phyloP scores from a whole-genome alignment of 2,329 filamentous ascomycete genomes.

The Colletotrichum somersetense region DNA sequence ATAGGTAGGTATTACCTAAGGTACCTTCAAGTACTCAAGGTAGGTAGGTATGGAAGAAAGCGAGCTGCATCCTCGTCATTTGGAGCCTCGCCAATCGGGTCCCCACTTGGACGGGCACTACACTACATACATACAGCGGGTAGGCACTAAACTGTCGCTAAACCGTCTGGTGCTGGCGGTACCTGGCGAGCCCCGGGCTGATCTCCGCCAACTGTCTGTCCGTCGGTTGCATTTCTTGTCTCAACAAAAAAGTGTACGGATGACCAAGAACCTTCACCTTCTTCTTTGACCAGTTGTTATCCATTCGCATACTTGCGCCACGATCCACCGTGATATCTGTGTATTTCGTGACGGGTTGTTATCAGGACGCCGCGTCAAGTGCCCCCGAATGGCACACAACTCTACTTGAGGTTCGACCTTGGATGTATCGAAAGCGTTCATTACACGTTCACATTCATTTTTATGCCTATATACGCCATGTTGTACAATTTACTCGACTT shows the following conservation, averaged over 20 bases:
- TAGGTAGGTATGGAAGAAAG: not conserved
- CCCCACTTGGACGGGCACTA: slow-evolving; percentile 28
- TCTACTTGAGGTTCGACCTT: too few relatives aligned
- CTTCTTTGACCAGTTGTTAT: too few relatives aligned
- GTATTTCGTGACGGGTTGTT: not conserved
- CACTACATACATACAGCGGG: not conserved
- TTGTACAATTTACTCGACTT: slow-evolving; percentile 13
- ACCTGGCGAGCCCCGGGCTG: slow-evolving; percentile 1
- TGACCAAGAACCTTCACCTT: too few relatives aligned
- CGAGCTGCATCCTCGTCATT: slow-evolving; percentile 32
- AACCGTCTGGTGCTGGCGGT: not conserved
- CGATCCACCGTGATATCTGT: not conserved
- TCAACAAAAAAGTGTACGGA: not conserved
- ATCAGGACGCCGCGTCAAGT: too few relatives aligned
- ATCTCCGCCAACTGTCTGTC: not conserved
- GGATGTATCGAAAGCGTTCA: not conserved
- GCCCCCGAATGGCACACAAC: not conserved
- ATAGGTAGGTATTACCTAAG: not conserved
- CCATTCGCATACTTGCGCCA: too few relatives aligned
- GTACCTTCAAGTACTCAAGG: not conserved
- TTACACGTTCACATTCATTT: slow-evolving; percentile 16
- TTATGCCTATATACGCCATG: slow-evolving; percentile 15
- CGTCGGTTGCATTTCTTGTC: not conserved
- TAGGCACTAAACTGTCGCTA: slow-evolving; percentile 28
- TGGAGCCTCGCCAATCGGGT: slow-evolving; percentile 25